Evolutionary conservation across 2,329 filamentous ascomycete species (phyloP), one percentile per base, ranked within the genome.

Genomic region (Colletotrichum phormii): DNA sequence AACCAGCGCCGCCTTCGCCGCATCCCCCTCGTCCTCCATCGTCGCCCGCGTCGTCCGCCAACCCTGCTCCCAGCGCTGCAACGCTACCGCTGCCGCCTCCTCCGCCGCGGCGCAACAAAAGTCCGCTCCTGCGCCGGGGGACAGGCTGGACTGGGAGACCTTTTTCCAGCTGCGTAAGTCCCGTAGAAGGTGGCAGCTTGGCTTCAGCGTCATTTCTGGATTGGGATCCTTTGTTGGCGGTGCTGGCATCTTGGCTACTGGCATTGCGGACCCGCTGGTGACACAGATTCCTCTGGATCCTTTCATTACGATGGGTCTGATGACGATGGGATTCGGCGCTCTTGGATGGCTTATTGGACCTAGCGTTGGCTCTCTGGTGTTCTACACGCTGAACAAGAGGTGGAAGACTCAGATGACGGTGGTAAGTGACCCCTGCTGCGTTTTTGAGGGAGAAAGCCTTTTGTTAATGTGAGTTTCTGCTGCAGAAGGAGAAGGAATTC

Each of bases 161-260:
- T 98, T 98, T 87, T 97, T 98, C 87, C 90, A 91, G 81, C 92
- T 98, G 73, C 95, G 96, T 79, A 93, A 95, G 78, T 93, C 92
- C 73, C 94, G 96, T 68, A 92, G 96, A 73, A 91, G 94, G 78
- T 93, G 95, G 86, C 95, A 96, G 81, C 89, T 97, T 49, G 89
- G 89, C 62, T 95, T 95, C 75, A 96, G 94, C 59, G 86, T 95
- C 64, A 81, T 90, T 42, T 90, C 89, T 42, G 92, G 92, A 54
- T 75, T 92, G 6, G 84, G 86, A 13, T 90, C 90, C 72, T 93
- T 94, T 1, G 86, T 88, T 3, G 85, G 83, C 1, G 92, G 93
- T 18, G 89, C 91, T 1, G 83, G 90, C n/a, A 80, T 94, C 42
- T 88, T 97, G 58, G 90, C 92, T 3, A 89, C 89, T 49, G 89